Conservation (phyloP, 768 basidiomycete genomes). For the Trichaptum fuscoviolaceum region DNA sequence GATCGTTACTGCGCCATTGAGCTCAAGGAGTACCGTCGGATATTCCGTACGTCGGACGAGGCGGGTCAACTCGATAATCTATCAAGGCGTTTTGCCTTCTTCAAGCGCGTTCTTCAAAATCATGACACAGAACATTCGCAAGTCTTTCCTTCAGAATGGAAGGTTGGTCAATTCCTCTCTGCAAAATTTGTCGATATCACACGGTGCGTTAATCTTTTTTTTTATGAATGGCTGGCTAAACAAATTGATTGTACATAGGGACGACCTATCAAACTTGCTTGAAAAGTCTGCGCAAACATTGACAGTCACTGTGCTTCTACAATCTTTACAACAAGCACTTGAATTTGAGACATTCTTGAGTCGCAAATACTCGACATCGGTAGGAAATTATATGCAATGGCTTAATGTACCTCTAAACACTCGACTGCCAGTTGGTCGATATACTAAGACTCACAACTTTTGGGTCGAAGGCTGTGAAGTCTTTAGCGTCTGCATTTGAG, state of each 20-base stretch:
- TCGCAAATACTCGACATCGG: constrained; percentile 77
- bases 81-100: constrained; percentile 92
- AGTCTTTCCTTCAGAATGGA: constrained; percentile 85
- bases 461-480: constrained; percentile 46
- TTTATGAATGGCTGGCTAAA: neutral
- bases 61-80: constrained; percentile 96
- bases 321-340: constrained; percentile 76
- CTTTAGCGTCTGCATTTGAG: constrained; percentile 89
- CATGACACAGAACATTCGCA: constrained; percentile 85
- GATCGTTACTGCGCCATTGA: constrained; percentile 88
- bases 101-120: constrained; percentile 73
- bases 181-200: constrained; percentile 90
- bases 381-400: constrained; percentile 24
- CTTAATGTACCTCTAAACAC: constrained; percentile 3
- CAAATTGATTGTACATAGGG: constrained; percentile 38
- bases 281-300: constrained; percentile 72
- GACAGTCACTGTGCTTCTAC: constrained; percentile 74
- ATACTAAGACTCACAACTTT: constrained; percentile 50
- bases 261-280: constrained; percentile 76
- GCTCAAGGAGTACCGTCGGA: constrained; percentile 92
- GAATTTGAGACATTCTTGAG: constrained; percentile 85
- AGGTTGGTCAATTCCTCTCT: constrained; percentile 73
- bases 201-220: constrained; percentile 41
- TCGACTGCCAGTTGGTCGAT: constrained; percentile 47
- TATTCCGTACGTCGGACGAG: constrained; percentile 90